Conservation (phyloP, 2,329 filamentous ascomycete genomes). For the Stemphylium lycopersici region DNA sequence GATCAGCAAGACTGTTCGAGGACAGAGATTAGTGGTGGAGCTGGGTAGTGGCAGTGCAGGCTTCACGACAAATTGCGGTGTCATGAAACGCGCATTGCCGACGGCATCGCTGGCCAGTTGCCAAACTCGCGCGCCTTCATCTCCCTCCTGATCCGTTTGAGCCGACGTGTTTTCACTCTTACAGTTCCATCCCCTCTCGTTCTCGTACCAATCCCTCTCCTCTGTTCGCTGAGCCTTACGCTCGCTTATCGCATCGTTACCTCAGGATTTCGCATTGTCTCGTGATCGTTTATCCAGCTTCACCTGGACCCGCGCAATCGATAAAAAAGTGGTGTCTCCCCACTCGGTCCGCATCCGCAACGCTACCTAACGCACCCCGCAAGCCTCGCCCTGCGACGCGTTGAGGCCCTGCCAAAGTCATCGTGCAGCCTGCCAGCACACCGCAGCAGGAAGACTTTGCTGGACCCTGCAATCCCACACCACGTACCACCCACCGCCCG, state of each 20-base stretch:
- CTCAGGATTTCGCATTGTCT: not conserved
- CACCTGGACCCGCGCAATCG: slow-evolving; percentile 24
- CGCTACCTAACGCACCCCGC: slow-evolving; percentile 35
- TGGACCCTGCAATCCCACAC: slow-evolving; percentile 17
- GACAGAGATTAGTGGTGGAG: slow-evolving; percentile 13
- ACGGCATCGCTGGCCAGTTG: slow-evolving; percentile 18
- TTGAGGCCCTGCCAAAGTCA: slow-evolving; percentile 16
- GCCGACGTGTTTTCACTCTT: not conserved
- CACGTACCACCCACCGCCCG: slow-evolving; percentile 16
- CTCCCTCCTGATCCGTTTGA: slow-evolving; percentile 20
- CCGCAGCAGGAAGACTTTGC: slow-evolving; percentile 10
- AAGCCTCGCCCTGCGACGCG: slow-evolving; percentile 29
- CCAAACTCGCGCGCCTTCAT: slow-evolving; percentile 21
- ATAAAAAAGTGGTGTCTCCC: slow-evolving; percentile 20
- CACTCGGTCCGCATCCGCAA: slow-evolving; percentile 23
- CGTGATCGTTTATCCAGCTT: slow-evolving; percentile 3
- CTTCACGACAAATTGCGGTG: slow-evolving; percentile 29
- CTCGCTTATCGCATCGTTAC: not conserved
- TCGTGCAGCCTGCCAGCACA: slow-evolving; percentile 34
- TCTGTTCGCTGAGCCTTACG: not conserved
- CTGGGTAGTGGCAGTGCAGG: slow-evolving; percentile 20
- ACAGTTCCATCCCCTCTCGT: not conserved
- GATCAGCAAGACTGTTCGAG: not conserved
- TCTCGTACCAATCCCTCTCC: not conserved
- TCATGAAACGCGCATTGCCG: slow-evolving; percentile 31